phyloP scores from a whole-genome alignment of 768 basidiomycete species.

The Mycena amicta region DNA sequence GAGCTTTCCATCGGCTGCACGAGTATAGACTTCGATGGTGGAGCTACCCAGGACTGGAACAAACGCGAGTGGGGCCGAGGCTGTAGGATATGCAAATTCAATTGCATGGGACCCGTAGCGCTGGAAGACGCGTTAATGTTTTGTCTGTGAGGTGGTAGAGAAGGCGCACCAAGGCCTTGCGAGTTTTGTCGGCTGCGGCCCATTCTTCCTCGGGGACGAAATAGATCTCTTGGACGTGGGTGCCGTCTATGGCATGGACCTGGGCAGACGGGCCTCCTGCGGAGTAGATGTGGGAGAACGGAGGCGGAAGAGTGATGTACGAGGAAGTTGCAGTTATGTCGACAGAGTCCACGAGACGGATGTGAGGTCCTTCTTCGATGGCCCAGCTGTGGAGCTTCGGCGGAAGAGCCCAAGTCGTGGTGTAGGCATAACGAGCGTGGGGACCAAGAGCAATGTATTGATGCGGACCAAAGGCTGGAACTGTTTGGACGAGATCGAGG shows the following conservation, averaged over 20 bases:
- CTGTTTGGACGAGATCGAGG: slow-evolving; percentile 41
- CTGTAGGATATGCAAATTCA: slow-evolving; percentile 40
- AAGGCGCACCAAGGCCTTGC: slow-evolving; percentile 45
- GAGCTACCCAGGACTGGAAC: slow-evolving; percentile 53
- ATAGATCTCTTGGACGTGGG: slow-evolving; percentile 48
- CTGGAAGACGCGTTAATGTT: slow-evolving; percentile 26
- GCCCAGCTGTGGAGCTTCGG: slow-evolving; percentile 51
- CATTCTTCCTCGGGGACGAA: slow-evolving; percentile 48
- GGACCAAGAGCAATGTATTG: slow-evolving; percentile 49
- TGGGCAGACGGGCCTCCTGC: slow-evolving; percentile 56
- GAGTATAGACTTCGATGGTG: slow-evolving; percentile 49
- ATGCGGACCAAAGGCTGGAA: slow-evolving; percentile 52
- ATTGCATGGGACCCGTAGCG: slow-evolving; percentile 55
- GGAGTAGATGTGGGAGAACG: slow-evolving; percentile 51
- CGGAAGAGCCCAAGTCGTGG: slow-evolving; percentile 54
- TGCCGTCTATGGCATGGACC: slow-evolving; percentile 35
- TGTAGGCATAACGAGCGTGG: slow-evolving; percentile 34
- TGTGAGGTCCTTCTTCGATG: slow-evolving; percentile 35
- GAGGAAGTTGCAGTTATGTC: slow-evolving; percentile 59
- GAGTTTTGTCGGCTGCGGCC: slow-evolving; percentile 50
- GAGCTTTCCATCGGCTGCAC: slow-evolving; percentile 35
- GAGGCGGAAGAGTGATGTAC: slow-evolving; percentile 51
- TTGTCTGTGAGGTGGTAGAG: not conserved
- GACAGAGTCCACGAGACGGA: slow-evolving; percentile 45
- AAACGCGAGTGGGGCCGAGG: slow-evolving; percentile 38